Percentiles rank a stretch among this genome's conserved stretches.
Evolutionary conservation across 148 eudicot genomes (phyloP).

Genomic region (Rhododendron williamsianum): DNA sequence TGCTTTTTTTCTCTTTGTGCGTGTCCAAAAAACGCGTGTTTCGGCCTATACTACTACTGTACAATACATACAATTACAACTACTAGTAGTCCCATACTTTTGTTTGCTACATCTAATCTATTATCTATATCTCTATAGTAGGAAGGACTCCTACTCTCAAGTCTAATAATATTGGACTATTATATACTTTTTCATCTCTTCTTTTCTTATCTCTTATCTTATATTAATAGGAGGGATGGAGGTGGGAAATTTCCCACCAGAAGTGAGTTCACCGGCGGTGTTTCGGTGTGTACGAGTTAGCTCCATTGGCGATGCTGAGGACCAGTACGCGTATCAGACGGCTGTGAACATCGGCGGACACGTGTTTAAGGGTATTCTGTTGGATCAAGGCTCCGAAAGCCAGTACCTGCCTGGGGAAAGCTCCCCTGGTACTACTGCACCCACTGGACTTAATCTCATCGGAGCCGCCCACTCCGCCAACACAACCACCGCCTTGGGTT

Average conservation of each 20-base stretch:
- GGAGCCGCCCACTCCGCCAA: conserved; percentile 15
- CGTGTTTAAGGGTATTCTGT: conserved; percentile 71
- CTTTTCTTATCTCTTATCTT: background rate
- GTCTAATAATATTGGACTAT: no score
- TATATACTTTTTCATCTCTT: no score
- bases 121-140: no score
- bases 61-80: background rate
- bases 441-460: conserved; percentile 35
- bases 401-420: conserved; percentile 36
- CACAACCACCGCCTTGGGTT: conserved; percentile 10
- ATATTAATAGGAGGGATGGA: conserved; percentile 41
- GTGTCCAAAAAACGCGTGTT: background rate
- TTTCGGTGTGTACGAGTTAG: conserved; percentile 75
- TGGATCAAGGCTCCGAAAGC: conserved; percentile 67
- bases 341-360: conserved; percentile 82
- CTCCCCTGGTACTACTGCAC: conserved; percentile 40
- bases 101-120: background rate
- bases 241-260: conserved; percentile 60
- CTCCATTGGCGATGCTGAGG: conserved; percentile 51
- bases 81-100: background rate
- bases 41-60: background rate
- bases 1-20: background rate
- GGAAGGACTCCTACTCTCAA: background rate
- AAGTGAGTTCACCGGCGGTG: conserved; percentile 47
- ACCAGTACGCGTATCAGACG: conserved; percentile 75